Conservation (phyloP, 345 rosid species). For the Gossypium longicalyx region DNA sequence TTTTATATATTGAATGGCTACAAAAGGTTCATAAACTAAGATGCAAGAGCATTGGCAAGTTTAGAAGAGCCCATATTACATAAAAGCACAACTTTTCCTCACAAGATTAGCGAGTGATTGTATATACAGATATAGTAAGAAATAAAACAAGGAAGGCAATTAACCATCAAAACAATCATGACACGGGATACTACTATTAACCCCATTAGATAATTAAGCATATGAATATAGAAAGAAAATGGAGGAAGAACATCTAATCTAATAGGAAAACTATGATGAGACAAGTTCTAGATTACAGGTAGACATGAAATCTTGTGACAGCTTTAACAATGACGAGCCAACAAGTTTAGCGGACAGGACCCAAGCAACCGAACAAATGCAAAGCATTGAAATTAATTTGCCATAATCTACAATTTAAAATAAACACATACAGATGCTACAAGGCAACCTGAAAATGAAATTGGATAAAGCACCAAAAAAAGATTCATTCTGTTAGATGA, state of each 20-base stretch:
- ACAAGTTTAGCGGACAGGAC: not conserved
- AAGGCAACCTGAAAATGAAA: slow-evolving; percentile 6
- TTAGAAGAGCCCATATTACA: not conserved
- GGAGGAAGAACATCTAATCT: not conserved
- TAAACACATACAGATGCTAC: not conserved
- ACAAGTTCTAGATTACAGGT: not conserved
- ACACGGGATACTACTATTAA: not conserved
- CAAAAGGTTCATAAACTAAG: not conserved
- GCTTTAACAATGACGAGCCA: slow-evolving; percentile 6
- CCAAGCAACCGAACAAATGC: not conserved
- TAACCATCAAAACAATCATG: not conserved
- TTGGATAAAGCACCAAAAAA: slow-evolving; percentile 13
- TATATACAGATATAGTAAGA: not conserved
- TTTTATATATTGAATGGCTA: not conserved
- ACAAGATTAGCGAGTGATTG: not conserved
- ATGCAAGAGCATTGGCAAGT: slow-evolving; percentile 1
- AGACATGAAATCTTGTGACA: slow-evolving; percentile 5
- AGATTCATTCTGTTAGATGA: slow-evolving; percentile 7
- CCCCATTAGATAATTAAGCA: not conserved
- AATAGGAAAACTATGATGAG: not conserved
- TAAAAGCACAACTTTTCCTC: not conserved
- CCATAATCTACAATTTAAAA: not conserved
- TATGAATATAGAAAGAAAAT: not conserved
- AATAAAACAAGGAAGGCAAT: not conserved
- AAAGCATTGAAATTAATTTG: slow-evolving; percentile 7